These are phyloP conservation scores for Xanthoparmelia taractica DNA, from an alignment of 495 filamentous ascomycete genomes.

Conservation along the genomic window DNA sequence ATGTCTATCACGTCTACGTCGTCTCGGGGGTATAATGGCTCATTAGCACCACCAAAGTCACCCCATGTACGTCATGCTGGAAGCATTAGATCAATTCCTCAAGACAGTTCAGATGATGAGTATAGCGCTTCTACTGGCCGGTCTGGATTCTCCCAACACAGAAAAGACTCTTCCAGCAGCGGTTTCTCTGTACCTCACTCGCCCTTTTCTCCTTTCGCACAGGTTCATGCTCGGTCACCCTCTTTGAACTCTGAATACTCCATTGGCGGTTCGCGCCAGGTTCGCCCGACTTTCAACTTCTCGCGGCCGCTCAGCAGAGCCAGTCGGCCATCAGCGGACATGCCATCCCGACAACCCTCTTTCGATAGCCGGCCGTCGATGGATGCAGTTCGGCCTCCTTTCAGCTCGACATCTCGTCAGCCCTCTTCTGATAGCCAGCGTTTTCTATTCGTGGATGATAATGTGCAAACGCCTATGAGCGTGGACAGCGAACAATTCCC, in stretches of 20 bases:
- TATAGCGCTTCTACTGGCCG: conserved; percentile 46
- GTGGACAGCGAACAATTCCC: conserved; percentile 53
- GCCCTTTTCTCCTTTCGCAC: conserved; percentile 53
- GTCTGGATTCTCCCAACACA: conserved; percentile 45
- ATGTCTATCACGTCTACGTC: conserved; percentile 41
- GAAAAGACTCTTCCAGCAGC: conserved; percentile 61
- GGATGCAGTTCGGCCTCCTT: conserved; percentile 15
- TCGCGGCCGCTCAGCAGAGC: conserved; percentile 81
- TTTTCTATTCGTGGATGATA: conserved; percentile 48
- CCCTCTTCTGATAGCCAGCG: conserved; percentile 33
- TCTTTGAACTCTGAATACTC: conserved; percentile 75
- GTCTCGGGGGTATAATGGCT: conserved; percentile 39
- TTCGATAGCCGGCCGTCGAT: conserved; percentile 34
- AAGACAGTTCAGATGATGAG: conserved; percentile 60
- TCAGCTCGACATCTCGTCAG: conserved; percentile 27
- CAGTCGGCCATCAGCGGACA: conserved; percentile 55
- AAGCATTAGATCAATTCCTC: conserved; percentile 48
- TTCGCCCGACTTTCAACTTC: conserved; percentile 81
- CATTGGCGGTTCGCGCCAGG: conserved; percentile 49
- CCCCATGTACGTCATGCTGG: conserved; percentile 48
- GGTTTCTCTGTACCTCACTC: conserved; percentile 53
- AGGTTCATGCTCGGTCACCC: conserved; percentile 59
- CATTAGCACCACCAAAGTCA: conserved; percentile 50
- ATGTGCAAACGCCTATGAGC: conserved; percentile 55
- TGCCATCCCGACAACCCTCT: conserved; percentile 40